Evolutionary conservation across 2,329 filamentous ascomycete species (phyloP), one percentile per base, ranked within the genome.

Genomic region (Ophiostoma tasmaniense): DNA sequence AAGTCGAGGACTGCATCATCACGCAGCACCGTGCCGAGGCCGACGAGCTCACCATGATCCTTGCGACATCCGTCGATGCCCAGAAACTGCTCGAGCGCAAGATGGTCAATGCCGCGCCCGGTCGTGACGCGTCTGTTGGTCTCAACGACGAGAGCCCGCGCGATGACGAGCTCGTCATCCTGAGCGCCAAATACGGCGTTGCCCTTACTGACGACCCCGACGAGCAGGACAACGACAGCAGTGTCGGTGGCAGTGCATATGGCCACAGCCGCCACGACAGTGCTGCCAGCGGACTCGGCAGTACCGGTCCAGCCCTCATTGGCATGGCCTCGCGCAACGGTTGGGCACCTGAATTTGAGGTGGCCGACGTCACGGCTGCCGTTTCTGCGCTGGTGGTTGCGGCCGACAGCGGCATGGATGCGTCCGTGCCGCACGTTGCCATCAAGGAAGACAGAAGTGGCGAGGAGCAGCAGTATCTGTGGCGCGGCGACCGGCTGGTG

Each of bases 301-400:
- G 68, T 42, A 66, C 35, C 37, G 13, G 72, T 72, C n/a, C 66
- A n/a, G 71, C 72, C 17, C 69, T 70, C 4, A 77, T 77, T 73
- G 74, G 70, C 52, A 71, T 76, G n/a, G 75, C 72, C 10, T 66
- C 72, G 42, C 69, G 72, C 64, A 71, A 73, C 70, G 72, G 72
- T 35, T 73, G 72, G 72, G 68, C 68, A 1, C 70, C 72, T 22
- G 72, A 73, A 42, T 72, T 80, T 59, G 80, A 82, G 72, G 80
- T 83, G 14, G 81, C 81, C 30, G 82, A 85, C 70, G 82, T 84
- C 22, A 84, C 81, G 3, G 76, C 83, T 14, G 80, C 81, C 3
- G 72, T 84, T 35, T 79, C 80, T 20, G 81, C 81, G n/a, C 74
- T 84, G 45, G 77, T 84, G 42, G 69, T 71, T 13, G 13, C 67